Evolutionary conservation across 106 monocot species (phyloP).

Genomic region (Apostasia shenzhenica): DNA sequence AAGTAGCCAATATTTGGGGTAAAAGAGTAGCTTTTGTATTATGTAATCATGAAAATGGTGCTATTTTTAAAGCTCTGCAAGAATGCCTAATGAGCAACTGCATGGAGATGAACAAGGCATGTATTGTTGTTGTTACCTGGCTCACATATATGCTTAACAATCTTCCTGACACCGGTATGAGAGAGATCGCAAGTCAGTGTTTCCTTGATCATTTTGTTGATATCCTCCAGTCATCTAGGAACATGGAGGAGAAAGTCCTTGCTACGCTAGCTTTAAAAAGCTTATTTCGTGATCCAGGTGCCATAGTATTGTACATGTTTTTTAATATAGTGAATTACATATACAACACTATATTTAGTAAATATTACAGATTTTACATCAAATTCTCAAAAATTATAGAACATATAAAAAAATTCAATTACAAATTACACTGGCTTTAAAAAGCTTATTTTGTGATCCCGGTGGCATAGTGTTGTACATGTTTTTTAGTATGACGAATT

Average conservation of each 20-base stretch:
- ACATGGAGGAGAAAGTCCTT: slow-evolving; percentile 40
- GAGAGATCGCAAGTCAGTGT: slow-evolving; percentile 24
- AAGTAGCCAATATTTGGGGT: slow-evolving; percentile 33
- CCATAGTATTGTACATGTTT: not conserved
- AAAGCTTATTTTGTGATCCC: slow-evolving; percentile 35
- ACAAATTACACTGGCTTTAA: slow-evolving; percentile 20
- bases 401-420: too few species aligned
- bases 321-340: not conserved
- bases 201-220: slow-evolving; percentile 36
- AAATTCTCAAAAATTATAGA: too few species aligned
- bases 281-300: slow-evolving; percentile 42
- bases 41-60: slow-evolving; percentile 53
- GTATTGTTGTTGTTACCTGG: slow-evolving; percentile 41
- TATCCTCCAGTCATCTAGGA: slow-evolving; percentile 34
- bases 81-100: slow-evolving; percentile 43
- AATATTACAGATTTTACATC: too few species aligned
- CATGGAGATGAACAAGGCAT: slow-evolving; percentile 36
- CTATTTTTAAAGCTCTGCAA: slow-evolving; percentile 47
- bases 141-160: slow-evolving; percentile 32
- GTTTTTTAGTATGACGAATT: not conserved
- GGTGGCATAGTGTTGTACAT: slow-evolving; percentile 6
- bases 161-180: slow-evolving; percentile 43
- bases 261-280: slow-evolving; percentile 32
- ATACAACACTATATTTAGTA: too few species aligned
- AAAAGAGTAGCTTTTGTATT: slow-evolving; percentile 44